Base-by-base conservation (phyloP, 2,329 filamentous ascomycete genomes). In the Purpureocillium takamizusanense region DNA sequence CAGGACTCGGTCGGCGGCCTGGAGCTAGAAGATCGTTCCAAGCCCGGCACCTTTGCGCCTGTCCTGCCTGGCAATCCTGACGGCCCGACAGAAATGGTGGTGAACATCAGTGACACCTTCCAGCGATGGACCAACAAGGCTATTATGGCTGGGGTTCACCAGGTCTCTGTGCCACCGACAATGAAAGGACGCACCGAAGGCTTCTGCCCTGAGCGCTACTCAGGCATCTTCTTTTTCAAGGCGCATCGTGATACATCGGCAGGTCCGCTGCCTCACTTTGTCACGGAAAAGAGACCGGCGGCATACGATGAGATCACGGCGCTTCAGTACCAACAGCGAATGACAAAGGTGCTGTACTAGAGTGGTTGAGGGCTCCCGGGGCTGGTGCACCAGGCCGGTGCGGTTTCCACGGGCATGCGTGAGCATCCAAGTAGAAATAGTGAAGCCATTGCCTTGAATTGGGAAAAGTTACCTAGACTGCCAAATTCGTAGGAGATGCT, bases 1-100 rank as follows among this genome's bases (percentile, higher is more conserved):
- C 66, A 69, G 42, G 62, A 68, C 35, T 49, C 52, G 3, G 48
- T 59, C 33, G 59, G 61, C 11, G 67, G 64, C 2, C 49, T 71
- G 9, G 58, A 71, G 42, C 64, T 70, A 11, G 55, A 64, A 30
- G 54, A 68, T 30, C 53, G 52, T 69, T 64, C 51, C 7, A 17
- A 36, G 3, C 35, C 27, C 2, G 35, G 35, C 11, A 36, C 35
- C 3, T 36, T 36, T 23, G 43, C 62, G 18, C 39, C 47, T 4
- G 47, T 47, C 7, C 37, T 41, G 7, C 41, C 60, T 56, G 36
- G 55, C 56, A 51, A 53, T 7, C 37, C 36, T 1, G 29, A 28
- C 2, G 10, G 35, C 27, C 25, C 25, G 17, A 36, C 35, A 2
- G 35, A 62, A 36, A 48, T 63, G 15, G 43, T 59, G 12, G 47